Conservation (phyloP, 805 yeast species). For the Starmerella stigmatis region DNA sequence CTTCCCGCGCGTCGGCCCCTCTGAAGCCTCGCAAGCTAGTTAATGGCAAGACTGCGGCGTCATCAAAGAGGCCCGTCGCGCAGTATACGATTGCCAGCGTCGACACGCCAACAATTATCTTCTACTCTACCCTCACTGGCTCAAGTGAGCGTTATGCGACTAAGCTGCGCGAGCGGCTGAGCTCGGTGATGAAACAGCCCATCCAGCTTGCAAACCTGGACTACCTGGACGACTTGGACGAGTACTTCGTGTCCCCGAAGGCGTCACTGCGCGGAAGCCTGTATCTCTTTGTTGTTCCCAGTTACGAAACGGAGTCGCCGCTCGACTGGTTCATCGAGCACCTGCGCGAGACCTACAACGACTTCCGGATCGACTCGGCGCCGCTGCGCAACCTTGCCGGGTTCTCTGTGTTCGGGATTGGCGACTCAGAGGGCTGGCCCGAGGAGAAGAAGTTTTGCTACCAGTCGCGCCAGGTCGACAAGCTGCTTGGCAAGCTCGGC, state of each 20-base stretch:
- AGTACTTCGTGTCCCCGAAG: conserved; percentile 60
- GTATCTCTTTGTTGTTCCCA: conserved; percentile 70
- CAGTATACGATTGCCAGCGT: conserved; percentile 1
- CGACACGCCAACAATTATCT: conserved; percentile 31
- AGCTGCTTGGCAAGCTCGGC: conserved; percentile 71
- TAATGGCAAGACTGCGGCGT: conserved; percentile 3
- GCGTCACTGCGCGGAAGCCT: conserved; percentile 29
- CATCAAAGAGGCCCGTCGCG: neutral
- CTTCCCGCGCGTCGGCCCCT: neutral
- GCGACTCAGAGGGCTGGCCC: conserved; percentile 80
- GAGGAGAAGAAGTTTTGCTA: conserved; percentile 62
- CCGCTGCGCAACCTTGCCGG: conserved; percentile 65
- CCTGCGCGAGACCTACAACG: conserved; percentile 68
- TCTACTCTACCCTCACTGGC: conserved; percentile 82
- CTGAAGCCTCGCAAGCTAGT: conserved; percentile 14
- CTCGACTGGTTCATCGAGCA: conserved; percentile 77
- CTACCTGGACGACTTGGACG: conserved; percentile 74
- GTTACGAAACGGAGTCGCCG: conserved; percentile 88
- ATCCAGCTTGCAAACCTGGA: conserved; percentile 62
- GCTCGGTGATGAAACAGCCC: conserved; percentile 27
- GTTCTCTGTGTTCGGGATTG: conserved; percentile 76
- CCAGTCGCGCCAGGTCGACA: conserved; percentile 68
- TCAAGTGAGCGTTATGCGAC: conserved; percentile 63
- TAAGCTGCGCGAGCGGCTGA: conserved; percentile 35
- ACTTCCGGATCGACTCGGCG: conserved; percentile 73